A percentile compares a stretch with the other conserved stretches of the same genome.
These are phyloP conservation scores for Rauvolfia tetraphylla DNA, from an alignment of 257 asterid species.

Conservation along the genomic window DNA sequence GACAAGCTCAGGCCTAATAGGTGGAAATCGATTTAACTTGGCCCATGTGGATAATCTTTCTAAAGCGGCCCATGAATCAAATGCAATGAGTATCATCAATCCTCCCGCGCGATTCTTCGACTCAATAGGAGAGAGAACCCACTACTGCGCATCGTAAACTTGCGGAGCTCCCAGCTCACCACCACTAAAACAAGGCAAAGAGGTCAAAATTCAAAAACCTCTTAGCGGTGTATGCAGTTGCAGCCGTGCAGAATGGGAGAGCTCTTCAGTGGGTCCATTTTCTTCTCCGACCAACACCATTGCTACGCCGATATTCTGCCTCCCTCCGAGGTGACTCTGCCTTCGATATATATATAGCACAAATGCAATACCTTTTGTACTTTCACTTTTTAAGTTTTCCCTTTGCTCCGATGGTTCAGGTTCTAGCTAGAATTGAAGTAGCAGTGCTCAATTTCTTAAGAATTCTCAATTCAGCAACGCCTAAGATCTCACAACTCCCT, in stretches of 20 bases:
- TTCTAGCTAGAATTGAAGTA: constrained; percentile 88
- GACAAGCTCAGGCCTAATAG: background rate
- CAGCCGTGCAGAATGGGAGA: constrained; percentile 45
- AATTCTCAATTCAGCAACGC: constrained; percentile 53
- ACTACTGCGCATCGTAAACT: too few relatives aligned
- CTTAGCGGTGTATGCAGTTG: background rate
- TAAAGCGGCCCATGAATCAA: constrained; percentile 1
- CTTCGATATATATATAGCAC: background rate
- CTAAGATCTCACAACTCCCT: constrained; percentile 67
- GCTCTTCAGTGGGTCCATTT: constrained; percentile 58
- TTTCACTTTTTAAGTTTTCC: background rate
- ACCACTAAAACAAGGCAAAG: too few relatives aligned
- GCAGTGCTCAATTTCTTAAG: constrained; percentile 73
- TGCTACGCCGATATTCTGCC: constrained; percentile 76
- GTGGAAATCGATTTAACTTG: background rate
- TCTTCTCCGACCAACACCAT: constrained; percentile 77
- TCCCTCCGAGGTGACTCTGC: constrained; percentile 47
- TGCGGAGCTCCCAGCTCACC: too few relatives aligned
- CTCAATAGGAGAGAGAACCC: too few relatives aligned
- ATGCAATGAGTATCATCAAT: background rate
- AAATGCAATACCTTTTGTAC: background rate
- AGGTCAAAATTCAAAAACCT: too few relatives aligned
- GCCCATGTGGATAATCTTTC: background rate
- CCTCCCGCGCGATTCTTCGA: constrained; percentile 6
- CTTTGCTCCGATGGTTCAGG: constrained; percentile 34